Base-by-base conservation (phyloP, 371 early-diverging fungal genomes). In the Blastocladiella emersonii region DNA sequence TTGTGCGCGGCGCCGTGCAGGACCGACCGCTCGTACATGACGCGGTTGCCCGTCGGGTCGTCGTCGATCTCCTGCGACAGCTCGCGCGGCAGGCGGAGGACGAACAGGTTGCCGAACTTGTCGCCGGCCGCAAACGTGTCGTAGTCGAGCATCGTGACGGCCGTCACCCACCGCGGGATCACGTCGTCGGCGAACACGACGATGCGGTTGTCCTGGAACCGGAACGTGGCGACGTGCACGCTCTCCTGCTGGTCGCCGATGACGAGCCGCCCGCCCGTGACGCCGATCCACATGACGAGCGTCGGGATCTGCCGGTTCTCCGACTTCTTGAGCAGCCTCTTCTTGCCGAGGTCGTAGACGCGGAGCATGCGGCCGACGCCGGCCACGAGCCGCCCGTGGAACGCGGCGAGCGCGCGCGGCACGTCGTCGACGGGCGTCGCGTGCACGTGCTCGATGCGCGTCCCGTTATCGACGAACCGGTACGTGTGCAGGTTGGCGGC, bases 31-130 rank as follows among this genome's bases (percentile, higher is more conserved):
- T 90, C 88, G 64, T 83, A 86, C 37, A 87, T 71, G 27, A 90
- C 76, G 57, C 86, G 81, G 63, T 84, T 86, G 15, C 92, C 93
- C 4, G 91, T 84, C 1, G 88, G 86, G 64, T 94, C 98, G 44
- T 90, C 88, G 57, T 93, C 93, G 41, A 94, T 71, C 62, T 88
- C 88, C 53, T 84, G 76, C 35, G 70, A 63, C 0, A 73, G 70
- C 23, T 78, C 77, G 27, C 69, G 65, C 0, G 92, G 86, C 57
- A 91, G 71, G 44, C 97, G 84, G 62, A 84, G 67, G 19, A 91
- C 85, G 66, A 83, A 85, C 41, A 98, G 73, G 65, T 91, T 93
- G 35, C 98, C 98, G 78, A 97, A 97, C 73, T 94, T 93, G 79
- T 98, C 98, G 17, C 90, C 95, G 32, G 84, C 89, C 1, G 85